phyloP scores from a whole-genome alignment of 2,329 filamentous ascomycete species.

The Epichloe gansuensis region DNA sequence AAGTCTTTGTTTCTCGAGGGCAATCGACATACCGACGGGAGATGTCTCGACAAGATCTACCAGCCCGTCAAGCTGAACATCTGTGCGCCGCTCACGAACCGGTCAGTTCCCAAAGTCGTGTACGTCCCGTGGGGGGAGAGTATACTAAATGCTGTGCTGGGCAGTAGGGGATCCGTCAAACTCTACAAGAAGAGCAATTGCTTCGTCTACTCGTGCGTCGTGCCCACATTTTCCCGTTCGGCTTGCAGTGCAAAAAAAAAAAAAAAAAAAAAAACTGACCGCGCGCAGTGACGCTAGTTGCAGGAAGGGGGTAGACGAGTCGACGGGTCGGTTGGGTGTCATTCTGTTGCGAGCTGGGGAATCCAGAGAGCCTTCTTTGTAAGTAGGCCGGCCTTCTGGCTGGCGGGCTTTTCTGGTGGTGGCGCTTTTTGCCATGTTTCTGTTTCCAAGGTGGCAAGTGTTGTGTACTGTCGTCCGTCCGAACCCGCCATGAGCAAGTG shows the following conservation, averaged over 20 bases:
- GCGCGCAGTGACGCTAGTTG: neutral
- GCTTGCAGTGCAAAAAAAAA: neutral
- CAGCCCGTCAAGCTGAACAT: neutral
- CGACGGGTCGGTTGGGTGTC: neutral
- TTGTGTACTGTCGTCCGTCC: too few relatives aligned
- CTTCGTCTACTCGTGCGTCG: neutral
- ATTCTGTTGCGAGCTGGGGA: neutral
- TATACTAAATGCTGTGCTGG: neutral
- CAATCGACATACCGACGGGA: neutral
- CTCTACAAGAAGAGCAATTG: neutral
- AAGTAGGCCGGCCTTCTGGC: too few relatives aligned
- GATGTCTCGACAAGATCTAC: neutral
- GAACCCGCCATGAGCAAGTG: too few relatives aligned
- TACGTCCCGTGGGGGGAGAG: too few relatives aligned
- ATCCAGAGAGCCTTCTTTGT: neutral
- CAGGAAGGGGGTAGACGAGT: neutral
- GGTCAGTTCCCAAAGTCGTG: neutral
- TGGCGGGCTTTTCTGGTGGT: too few relatives aligned
- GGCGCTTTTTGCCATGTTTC: too few relatives aligned
- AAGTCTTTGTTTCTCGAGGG: neutral
- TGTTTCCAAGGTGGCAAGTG: too few relatives aligned
- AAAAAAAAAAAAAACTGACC: neutral
- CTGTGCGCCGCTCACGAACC: neutral
- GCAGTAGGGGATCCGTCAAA: neutral
- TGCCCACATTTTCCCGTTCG: neutral